Evolutionary conservation across 2,329 filamentous ascomycete genomes (phyloP).

Genomic region (Colletotrichum paranaense): DNA sequence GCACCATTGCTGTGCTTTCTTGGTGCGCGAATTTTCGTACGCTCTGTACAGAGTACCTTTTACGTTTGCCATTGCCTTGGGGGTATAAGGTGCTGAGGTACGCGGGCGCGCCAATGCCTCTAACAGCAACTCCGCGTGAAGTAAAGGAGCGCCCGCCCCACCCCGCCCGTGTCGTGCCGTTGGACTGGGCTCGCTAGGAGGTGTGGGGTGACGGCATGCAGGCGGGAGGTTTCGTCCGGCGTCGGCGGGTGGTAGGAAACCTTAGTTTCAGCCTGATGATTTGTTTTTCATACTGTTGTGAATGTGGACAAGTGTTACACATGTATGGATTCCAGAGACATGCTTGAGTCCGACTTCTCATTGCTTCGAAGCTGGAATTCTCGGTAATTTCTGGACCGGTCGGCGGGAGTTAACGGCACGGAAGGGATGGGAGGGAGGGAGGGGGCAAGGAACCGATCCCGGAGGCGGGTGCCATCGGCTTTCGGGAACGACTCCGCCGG

Average conservation of each 20-base stretch:
- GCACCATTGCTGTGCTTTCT: neutral
- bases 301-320: too few relatives aligned
- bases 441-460: neutral
- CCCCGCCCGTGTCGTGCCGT: neutral
- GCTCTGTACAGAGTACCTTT: neutral
- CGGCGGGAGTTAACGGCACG: neutral
- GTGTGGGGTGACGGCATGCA: neutral
- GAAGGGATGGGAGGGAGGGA: neutral
- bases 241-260: neutral
- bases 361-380: too few relatives aligned
- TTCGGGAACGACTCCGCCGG: conserved; percentile 12
- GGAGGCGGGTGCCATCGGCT: conserved; percentile 33
- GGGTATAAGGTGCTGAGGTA: neutral
- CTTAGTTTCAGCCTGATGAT: neutral
- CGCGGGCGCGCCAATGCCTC: neutral
- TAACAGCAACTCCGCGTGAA: conserved; percentile 1
- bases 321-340: too few relatives aligned
- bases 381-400: too few relatives aligned
- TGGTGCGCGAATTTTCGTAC: neutral
- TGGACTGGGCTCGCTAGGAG: neutral
- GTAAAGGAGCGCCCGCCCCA: neutral
- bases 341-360: too few relatives aligned
- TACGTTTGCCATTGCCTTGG: neutral
- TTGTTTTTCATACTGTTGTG: too few relatives aligned
- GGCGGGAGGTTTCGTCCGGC: neutral